Evolutionary conservation across 208 protist genomes (phyloP).

Genomic region (Trypanosomatidae sp.): DNA sequence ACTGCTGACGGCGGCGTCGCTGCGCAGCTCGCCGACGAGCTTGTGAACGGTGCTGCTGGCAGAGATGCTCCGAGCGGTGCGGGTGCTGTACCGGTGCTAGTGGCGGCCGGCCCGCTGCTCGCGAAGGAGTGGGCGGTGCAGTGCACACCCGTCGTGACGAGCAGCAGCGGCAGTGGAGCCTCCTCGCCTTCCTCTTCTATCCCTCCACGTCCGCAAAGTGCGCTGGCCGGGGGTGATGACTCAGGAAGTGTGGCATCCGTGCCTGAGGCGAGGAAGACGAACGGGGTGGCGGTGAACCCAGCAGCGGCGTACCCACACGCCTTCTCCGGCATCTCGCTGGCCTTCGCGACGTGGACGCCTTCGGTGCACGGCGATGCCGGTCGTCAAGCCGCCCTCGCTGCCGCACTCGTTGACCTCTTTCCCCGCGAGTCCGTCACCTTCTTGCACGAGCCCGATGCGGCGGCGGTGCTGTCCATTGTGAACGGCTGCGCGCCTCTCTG

Average conservation of each 20-base stretch:
- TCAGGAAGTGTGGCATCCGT: too few relatives aligned
- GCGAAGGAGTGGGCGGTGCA: conserved; percentile 65
- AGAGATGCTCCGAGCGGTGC: too few relatives aligned
- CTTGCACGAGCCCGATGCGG: conserved; percentile 31
- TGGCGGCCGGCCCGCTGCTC: conserved; percentile 63
- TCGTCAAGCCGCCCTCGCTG: conserved; percentile 16
- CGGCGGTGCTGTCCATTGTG: conserved; percentile 54
- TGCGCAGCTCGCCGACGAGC: conserved; percentile 20
- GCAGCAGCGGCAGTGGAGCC: too few relatives aligned
- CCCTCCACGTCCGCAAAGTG: too few relatives aligned
- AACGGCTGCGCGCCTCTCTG: conserved; percentile 78
- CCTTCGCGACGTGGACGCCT: conserved; percentile 37
- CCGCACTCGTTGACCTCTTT: too few relatives aligned
- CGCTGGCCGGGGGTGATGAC: too few relatives aligned
- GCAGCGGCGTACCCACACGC: too few relatives aligned
- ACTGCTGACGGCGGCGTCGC: conserved; percentile 40
- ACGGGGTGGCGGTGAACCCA: too few relatives aligned
- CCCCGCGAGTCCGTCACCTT: conserved; percentile 65
- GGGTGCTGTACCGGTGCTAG: conserved; percentile 32
- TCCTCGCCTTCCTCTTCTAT: too few relatives aligned
- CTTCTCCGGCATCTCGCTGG: conserved; percentile 45
- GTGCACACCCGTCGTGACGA: conserved; percentile 23
- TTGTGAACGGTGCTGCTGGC: conserved; percentile 28
- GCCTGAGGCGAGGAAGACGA: too few relatives aligned
- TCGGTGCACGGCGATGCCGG: background rate